phyloP scores from a whole-genome alignment of 306 rosid genomes.

The Cucurbita maxima region DNA sequence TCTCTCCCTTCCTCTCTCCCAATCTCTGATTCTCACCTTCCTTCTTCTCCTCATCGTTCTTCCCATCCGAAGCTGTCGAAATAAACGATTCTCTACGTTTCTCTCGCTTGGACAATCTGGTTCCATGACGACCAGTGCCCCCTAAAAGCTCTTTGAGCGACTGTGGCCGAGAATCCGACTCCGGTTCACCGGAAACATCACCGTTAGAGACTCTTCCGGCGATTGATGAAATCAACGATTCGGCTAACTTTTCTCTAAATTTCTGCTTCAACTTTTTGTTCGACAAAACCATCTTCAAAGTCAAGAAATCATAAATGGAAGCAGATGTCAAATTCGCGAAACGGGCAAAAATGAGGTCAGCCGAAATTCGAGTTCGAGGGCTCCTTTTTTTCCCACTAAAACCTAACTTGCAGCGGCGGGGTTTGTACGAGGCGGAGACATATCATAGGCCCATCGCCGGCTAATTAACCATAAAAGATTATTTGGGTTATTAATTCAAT shows the following conservation, averaged over 20 bases:
- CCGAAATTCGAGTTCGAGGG: neutral
- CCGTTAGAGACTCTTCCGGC: slow-evolving; percentile 5
- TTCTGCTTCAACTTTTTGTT: slow-evolving; percentile 69
- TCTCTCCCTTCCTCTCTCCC: slow-evolving; percentile 10
- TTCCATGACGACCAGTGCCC: slow-evolving; percentile 19
- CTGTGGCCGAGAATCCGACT: slow-evolving; percentile 1
- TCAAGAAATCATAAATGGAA: neutral
- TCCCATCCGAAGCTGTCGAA: slow-evolving; percentile 10
- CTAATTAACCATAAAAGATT: no score
- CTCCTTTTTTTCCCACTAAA: neutral
- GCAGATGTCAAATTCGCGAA: neutral
- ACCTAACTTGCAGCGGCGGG: slow-evolving; percentile 1
- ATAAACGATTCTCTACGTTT: slow-evolving; percentile 38
- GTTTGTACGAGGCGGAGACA: neutral
- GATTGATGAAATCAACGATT: slow-evolving; percentile 14
- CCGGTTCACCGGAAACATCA: slow-evolving; percentile 11
- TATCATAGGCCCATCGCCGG: no score
- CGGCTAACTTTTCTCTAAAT: slow-evolving; percentile 37
- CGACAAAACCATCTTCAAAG: slow-evolving; percentile 60
- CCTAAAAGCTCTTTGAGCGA: slow-evolving; percentile 36
- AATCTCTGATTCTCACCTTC: slow-evolving; percentile 8
- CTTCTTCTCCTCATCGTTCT: neutral
- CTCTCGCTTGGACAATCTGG: slow-evolving; percentile 66
- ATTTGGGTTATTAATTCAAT: no score
- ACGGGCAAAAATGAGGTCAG: neutral